phyloP scores from a whole-genome alignment of 2,329 filamentous ascomycete species.

The Fusarium nematophilum region DNA sequence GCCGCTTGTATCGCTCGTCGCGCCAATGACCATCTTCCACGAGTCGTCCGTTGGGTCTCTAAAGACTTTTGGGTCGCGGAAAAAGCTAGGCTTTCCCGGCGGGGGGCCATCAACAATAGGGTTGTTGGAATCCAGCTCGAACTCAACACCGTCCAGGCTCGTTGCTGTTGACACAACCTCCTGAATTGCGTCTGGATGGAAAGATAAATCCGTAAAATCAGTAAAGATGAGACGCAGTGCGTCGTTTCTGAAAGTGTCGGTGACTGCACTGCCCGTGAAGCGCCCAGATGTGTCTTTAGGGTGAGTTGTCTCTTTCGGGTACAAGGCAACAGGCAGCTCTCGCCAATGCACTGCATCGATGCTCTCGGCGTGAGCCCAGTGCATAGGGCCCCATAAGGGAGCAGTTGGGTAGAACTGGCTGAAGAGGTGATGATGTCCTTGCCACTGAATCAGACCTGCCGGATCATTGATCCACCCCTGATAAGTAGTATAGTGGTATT shows the following conservation, averaged over 20 bases:
- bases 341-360: constrained; percentile 42
- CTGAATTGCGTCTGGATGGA: constrained; percentile 38
- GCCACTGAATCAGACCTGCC: constrained; percentile 37
- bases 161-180: constrained; percentile 36
- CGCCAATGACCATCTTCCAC: constrained; percentile 40
- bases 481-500: constrained; percentile 44
- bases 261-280: constrained; percentile 41
- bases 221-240: constrained; percentile 39
- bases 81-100: constrained; percentile 26
- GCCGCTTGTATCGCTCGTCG: constrained; percentile 26
- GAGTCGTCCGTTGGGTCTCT: constrained; percentile 36
- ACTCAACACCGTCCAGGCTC: constrained; percentile 37
- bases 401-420: constrained; percentile 40
- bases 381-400: constrained; percentile 43
- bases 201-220: constrained; percentile 33
- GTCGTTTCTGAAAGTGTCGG: constrained; percentile 25
- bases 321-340: constrained; percentile 38
- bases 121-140: constrained; percentile 29
- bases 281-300: constrained; percentile 34
- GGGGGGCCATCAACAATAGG: constrained; percentile 33
- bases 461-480: constrained; percentile 47
- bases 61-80: constrained; percentile 43
- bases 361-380: constrained; percentile 42
- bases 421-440: constrained; percentile 43
- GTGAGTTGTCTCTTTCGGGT: constrained; percentile 15